These are phyloP conservation scores for Pleurotus platypus DNA, from an alignment of 768 basidiomycete species.

Conservation along the genomic window DNA sequence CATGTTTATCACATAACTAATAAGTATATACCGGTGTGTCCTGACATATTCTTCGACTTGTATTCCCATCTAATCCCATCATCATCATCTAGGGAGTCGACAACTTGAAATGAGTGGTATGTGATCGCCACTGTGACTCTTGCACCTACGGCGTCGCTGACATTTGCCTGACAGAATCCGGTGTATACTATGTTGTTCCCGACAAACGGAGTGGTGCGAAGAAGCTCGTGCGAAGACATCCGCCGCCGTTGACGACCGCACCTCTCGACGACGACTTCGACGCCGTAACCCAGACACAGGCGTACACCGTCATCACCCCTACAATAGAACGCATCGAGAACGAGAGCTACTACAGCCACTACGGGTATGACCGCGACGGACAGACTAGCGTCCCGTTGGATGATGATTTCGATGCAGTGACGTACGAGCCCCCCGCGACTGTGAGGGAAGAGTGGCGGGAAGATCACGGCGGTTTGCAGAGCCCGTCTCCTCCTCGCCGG, in stretches of 20 bases:
- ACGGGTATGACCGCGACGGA: slow-evolving; percentile 1
- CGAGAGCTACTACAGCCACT: slow-evolving; percentile 8
- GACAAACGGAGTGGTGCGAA: slow-evolving; percentile 29
- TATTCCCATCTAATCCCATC: no score
- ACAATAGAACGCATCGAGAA: slow-evolving; percentile 10
- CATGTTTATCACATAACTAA: no score
- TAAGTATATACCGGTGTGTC: no score
- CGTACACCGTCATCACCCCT: slow-evolving; percentile 18
- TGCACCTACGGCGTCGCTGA: background rate
- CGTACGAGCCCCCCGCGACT: slow-evolving; percentile 17
- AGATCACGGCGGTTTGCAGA: background rate
- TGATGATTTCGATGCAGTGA: slow-evolving; percentile 36
- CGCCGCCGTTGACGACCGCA: slow-evolving; percentile 32
- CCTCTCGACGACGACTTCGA: slow-evolving; percentile 40
- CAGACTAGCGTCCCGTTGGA: slow-evolving; percentile 27
- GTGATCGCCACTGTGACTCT: background rate
- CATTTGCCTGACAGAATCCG: slow-evolving; percentile 25
- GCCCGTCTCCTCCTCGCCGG: background rate
- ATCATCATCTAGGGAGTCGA: no score
- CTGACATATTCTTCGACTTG: no score
- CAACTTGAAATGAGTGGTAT: background rate
- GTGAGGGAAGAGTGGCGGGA: background rate
- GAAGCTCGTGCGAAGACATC: slow-evolving; percentile 31
- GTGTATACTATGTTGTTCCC: slow-evolving; percentile 36
- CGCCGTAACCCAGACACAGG: slow-evolving; percentile 26